phyloP scores from a whole-genome alignment of 208 protist species.

The Vickermania ingenoplastis region DNA sequence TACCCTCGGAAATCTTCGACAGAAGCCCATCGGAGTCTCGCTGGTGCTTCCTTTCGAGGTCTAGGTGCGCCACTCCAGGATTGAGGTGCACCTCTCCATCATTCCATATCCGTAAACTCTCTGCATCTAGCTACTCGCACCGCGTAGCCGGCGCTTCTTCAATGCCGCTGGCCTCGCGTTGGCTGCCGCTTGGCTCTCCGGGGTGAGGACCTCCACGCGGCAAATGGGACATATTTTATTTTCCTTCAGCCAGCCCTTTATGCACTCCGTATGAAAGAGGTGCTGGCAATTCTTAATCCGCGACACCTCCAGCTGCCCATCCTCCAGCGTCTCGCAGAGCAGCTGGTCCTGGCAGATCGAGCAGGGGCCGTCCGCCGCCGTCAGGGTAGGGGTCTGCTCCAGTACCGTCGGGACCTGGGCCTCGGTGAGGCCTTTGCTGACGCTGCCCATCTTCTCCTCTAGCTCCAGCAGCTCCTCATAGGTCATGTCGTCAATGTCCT shows the following conservation, averaged over 20 bases:
- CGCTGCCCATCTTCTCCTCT: constrained; percentile 68
- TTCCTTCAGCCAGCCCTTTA: constrained; percentile 41
- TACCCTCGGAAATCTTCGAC: no score
- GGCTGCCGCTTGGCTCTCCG: no score
- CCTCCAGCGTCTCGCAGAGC: constrained; percentile 4
- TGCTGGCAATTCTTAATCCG: constrained; percentile 48
- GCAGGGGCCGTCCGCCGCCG: constrained; percentile 31
- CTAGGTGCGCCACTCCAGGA: no score
- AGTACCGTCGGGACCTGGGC: constrained; percentile 25
- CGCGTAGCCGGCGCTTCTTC: no score
- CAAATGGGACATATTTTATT: constrained; percentile 74
- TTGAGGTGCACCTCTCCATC: no score
- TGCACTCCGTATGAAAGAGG: constrained; percentile 63
- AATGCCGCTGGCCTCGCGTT: no score
- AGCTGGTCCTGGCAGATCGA: constrained; percentile 59
- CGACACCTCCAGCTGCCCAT: background rate
- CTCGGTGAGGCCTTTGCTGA: constrained; percentile 59
- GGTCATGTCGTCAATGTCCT: constrained; percentile 77
- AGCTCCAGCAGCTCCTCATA: constrained; percentile 84
- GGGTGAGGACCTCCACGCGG: constrained; percentile 26
- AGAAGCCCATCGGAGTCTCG: no score
- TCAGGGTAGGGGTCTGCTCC: constrained; percentile 4
- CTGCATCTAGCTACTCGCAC: no score
- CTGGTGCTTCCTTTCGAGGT: no score
- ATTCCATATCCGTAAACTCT: no score